Evolutionary conservation across 2,329 filamentous ascomycete species (phyloP).

Genomic region (Rhynchosporium agropyri): DNA sequence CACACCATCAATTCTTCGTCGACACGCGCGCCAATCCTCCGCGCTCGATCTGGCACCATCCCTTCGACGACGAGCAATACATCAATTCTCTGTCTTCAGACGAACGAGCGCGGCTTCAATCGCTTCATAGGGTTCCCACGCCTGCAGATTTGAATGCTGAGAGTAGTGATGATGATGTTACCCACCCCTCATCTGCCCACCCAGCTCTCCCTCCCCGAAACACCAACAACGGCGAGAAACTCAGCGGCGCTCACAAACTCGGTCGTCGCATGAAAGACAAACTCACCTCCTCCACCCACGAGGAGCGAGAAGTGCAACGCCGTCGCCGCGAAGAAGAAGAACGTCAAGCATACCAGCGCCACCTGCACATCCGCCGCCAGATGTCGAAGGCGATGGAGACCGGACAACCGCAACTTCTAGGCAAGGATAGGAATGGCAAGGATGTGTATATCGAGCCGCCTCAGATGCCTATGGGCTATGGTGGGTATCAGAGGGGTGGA

Average conservation of each 20-base stretch:
- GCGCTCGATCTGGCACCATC: conserved; percentile 62
- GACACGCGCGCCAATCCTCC: conserved; percentile 57
- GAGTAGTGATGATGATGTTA: conserved; percentile 50
- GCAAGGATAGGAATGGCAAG: conserved; percentile 54
- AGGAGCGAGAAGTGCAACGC: conserved; percentile 53
- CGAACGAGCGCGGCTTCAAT: conserved; percentile 52
- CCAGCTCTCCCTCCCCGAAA: conserved; percentile 29
- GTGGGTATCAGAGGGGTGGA: conserved; percentile 39
- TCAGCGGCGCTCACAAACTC: conserved; percentile 47
- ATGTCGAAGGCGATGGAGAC: conserved; percentile 55
- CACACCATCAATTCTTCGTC: conserved; percentile 64
- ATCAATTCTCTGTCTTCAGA: conserved; percentile 50
- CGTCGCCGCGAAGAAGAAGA: conserved; percentile 52
- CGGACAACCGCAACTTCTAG: conserved; percentile 57
- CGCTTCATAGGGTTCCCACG: conserved; percentile 42
- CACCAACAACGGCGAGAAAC: conserved; percentile 21
- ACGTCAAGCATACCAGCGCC: conserved; percentile 53
- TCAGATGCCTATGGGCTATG: conserved; percentile 40
- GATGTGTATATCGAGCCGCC: conserved; percentile 63
- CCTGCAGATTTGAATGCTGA: conserved; percentile 48
- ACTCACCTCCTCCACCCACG: conserved; percentile 58
- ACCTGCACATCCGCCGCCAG: conserved; percentile 52
- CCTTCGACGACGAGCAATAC: conserved; percentile 60
- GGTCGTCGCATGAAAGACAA: conserved; percentile 62
- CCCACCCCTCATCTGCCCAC: conserved; percentile 28